phyloP scores from a whole-genome alignment of 305 asterid species.

The Fraxinus dipetala region DNA sequence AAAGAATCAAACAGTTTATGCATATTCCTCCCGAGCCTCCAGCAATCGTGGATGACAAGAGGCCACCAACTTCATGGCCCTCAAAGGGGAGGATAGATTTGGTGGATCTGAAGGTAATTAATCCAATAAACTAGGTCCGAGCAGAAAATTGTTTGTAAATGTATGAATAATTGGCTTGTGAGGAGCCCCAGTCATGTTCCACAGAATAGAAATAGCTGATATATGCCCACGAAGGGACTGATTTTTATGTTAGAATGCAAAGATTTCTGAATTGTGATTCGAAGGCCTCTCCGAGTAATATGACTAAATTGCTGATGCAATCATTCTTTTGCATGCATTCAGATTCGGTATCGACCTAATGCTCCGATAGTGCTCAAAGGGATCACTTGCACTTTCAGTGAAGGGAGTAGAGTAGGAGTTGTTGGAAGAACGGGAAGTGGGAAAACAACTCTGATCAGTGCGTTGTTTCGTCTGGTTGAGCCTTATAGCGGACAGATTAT shows the following conservation, averaged over 20 bases:
- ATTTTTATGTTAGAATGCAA: background rate
- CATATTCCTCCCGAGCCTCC: constrained; percentile 62
- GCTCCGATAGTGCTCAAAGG: constrained; percentile 69
- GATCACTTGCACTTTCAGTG: constrained; percentile 61
- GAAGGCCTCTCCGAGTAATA: background rate
- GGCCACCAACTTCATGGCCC: constrained; percentile 70
- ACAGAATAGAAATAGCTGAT: background rate
- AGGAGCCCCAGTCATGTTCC: no score
- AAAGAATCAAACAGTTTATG: constrained; percentile 76
- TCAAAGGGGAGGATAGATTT: constrained; percentile 54
- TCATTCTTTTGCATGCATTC: background rate
- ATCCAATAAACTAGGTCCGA: background rate
- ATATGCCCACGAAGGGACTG: background rate
- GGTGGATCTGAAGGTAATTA: constrained; percentile 48
- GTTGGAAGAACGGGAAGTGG: constrained; percentile 92
- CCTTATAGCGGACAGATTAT: constrained; percentile 55
- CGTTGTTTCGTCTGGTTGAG: constrained; percentile 76
- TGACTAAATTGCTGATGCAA: background rate
- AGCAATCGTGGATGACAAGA: constrained; percentile 45
- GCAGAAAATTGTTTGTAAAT: background rate
- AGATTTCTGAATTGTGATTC: background rate
- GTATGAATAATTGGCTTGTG: no score
- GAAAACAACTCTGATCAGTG: constrained; percentile 66
- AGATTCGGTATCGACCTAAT: constrained; percentile 72
- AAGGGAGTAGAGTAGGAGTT: constrained; percentile 66